Conservation (phyloP, 2,329 filamentous ascomycete genomes). For the Penicillium sp. region DNA sequence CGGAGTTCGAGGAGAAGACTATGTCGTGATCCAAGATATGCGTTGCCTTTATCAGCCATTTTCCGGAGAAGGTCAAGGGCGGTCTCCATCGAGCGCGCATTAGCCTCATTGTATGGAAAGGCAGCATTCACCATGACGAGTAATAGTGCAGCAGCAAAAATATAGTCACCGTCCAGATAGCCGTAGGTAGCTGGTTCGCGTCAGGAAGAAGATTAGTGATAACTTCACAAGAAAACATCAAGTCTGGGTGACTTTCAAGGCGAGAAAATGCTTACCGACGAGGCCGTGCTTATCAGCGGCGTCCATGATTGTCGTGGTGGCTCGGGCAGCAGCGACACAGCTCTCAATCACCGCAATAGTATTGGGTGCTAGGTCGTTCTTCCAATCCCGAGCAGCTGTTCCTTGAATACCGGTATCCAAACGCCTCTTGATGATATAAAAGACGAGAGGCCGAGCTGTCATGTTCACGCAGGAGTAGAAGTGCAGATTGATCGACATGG, state of each 20-base stretch:
- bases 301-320: constrained; percentile 46
- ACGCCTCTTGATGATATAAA: constrained; percentile 49
- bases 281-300: constrained; percentile 46
- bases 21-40: constrained; percentile 42
- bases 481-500: constrained; percentile 49
- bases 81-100: constrained; percentile 42
- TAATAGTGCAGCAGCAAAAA: constrained; percentile 50
- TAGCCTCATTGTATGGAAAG: constrained; percentile 43
- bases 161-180: constrained; percentile 54
- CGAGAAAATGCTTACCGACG: constrained; percentile 35
- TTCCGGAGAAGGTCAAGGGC: constrained; percentile 43
- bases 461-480: constrained; percentile 56
- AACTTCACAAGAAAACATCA: not conserved
- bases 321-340: constrained; percentile 47
- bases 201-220: not conserved
- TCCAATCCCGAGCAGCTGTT: constrained; percentile 41
- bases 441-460: constrained; percentile 50
- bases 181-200: constrained; percentile 46
- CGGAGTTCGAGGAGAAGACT: constrained; percentile 35
- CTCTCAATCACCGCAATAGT: constrained; percentile 49
- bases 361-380: constrained; percentile 43
- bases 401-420: constrained; percentile 33
- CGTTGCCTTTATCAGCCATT: constrained; percentile 51
- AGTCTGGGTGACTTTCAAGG: not conserved
- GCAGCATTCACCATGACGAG: constrained; percentile 52